Percentiles rank a stretch among this genome's conserved stretches.
These are phyloP conservation scores for Xylariales sp. DNA, from an alignment of 2,329 filamentous ascomycete species.

Conservation along the genomic window DNA sequence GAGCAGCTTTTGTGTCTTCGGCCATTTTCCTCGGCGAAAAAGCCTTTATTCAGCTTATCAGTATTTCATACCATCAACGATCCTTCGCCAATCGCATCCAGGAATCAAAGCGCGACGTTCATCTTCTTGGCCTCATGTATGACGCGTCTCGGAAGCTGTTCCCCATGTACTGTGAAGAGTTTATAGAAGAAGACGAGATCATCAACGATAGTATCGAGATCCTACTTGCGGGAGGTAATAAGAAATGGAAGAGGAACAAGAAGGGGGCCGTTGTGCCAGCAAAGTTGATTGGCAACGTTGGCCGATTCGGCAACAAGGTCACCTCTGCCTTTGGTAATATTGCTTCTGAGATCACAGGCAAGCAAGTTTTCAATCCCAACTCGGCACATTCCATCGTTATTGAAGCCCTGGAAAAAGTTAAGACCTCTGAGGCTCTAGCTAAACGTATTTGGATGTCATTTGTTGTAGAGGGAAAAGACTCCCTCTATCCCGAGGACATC, in stretches of 20 bases:
- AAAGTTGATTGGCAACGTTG: slow-evolving; percentile 79
- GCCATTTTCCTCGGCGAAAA: slow-evolving; percentile 82
- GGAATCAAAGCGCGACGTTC: slow-evolving; percentile 87
- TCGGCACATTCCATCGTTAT: slow-evolving; percentile 90
- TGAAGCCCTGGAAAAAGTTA: slow-evolving; percentile 85
- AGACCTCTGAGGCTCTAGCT: slow-evolving; percentile 90
- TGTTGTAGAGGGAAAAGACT: slow-evolving; percentile 87
- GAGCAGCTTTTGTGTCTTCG: slow-evolving; percentile 74
- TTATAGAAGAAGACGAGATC: slow-evolving; percentile 88
- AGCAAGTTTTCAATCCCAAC: slow-evolving; percentile 93
- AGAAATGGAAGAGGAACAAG: slow-evolving; percentile 56
- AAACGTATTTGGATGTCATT: slow-evolving; percentile 98
- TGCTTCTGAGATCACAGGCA: slow-evolving; percentile 93
- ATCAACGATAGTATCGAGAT: slow-evolving; percentile 88
- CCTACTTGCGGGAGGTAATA: slow-evolving; percentile 69
- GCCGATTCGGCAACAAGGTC: slow-evolving; percentile 89
- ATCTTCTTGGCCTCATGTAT: slow-evolving; percentile 85
- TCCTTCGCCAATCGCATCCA: slow-evolving; percentile 87
- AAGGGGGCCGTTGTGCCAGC: slow-evolving; percentile 79
- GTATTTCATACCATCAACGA: slow-evolving; percentile 85
- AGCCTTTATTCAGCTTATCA: slow-evolving; percentile 82
- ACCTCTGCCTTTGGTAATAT: slow-evolving; percentile 94
- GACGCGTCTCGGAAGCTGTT: slow-evolving; percentile 91
- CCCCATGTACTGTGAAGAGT: slow-evolving; percentile 91
- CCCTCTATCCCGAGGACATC: slow-evolving; percentile 83